phyloP scores from a whole-genome alignment of 2,329 filamentous ascomycete genomes.

The Aspergillus sp. region DNA sequence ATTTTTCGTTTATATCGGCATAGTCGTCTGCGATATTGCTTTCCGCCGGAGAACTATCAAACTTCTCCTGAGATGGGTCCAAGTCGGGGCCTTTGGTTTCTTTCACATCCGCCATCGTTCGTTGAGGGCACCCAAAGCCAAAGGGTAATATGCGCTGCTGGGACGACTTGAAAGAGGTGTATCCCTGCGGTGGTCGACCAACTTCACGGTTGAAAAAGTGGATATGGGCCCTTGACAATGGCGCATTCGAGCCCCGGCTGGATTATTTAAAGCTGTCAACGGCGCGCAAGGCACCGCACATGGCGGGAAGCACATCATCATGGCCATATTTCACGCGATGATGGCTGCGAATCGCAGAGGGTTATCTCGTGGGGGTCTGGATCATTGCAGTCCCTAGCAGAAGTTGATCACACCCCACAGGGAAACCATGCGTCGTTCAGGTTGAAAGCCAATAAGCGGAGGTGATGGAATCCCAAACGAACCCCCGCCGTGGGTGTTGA shows the following conservation, averaged over 20 bases:
- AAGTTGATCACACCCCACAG: conserved; percentile 13
- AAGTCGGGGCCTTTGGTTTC: background rate
- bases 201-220: background rate
- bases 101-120: conserved; percentile 12
- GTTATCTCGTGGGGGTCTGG: conserved; percentile 3
- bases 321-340: conserved; percentile 15
- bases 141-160: background rate
- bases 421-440: background rate
- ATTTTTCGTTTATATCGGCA: conserved; percentile 36
- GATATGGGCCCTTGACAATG: background rate
- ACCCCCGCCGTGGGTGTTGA: conserved; percentile 5
- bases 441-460: background rate
- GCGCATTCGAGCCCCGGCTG: background rate
- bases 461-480: background rate
- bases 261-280: conserved; percentile 4
- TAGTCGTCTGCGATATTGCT: conserved; percentile 21
- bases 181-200: background rate
- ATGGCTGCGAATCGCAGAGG: conserved; percentile 7
- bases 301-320: conserved; percentile 19
- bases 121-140: background rate
- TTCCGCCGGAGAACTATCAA: conserved; percentile 5
- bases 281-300: background rate
- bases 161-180: background rate
- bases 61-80: background rate
- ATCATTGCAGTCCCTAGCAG: background rate